These are phyloP conservation scores for Aspergillus transmontanensis DNA, from an alignment of 2,329 filamentous ascomycete species.

Conservation along the genomic window DNA sequence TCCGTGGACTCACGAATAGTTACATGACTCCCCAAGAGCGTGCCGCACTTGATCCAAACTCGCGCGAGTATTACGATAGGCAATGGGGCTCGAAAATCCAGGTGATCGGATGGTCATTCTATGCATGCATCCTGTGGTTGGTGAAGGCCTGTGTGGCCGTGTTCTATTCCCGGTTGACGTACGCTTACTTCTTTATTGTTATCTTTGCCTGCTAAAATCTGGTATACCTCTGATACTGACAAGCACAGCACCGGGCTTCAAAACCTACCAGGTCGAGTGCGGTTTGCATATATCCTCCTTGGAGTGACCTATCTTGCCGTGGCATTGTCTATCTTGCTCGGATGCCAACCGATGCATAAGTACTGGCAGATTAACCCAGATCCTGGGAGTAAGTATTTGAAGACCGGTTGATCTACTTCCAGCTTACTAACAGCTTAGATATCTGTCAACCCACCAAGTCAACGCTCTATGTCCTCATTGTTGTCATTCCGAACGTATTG, in stretches of 20 bases:
- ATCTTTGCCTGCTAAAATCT: background rate
- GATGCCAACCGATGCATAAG: conserved; percentile 56
- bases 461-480: conserved; percentile 49
- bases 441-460: conserved; percentile 52
- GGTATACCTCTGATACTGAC: background rate
- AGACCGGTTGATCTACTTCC: background rate
- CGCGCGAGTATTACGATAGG: conserved; percentile 51
- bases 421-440: conserved; percentile 31
- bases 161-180: conserved; percentile 59
- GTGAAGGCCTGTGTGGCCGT: conserved; percentile 57
- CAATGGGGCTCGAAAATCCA: conserved; percentile 53
- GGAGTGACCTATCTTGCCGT: conserved; percentile 51
- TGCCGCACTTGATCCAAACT: conserved; percentile 44
- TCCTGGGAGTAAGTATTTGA: conserved; percentile 52
- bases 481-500: conserved; percentile 53
- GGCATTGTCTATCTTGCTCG: conserved; percentile 51
- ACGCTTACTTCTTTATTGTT: background rate
- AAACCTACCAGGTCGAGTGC: conserved; percentile 47
- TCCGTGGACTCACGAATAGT: conserved; percentile 57
- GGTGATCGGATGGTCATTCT: conserved; percentile 57
- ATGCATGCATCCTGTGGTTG: conserved; percentile 54
- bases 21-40: conserved; percentile 57
- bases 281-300: conserved; percentile 54
- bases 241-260: conserved; percentile 39
- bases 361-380: conserved; percentile 63